phyloP scores from a whole-genome alignment of 1,139 yeast genomes.

The Suhomyces taliae region DNA sequence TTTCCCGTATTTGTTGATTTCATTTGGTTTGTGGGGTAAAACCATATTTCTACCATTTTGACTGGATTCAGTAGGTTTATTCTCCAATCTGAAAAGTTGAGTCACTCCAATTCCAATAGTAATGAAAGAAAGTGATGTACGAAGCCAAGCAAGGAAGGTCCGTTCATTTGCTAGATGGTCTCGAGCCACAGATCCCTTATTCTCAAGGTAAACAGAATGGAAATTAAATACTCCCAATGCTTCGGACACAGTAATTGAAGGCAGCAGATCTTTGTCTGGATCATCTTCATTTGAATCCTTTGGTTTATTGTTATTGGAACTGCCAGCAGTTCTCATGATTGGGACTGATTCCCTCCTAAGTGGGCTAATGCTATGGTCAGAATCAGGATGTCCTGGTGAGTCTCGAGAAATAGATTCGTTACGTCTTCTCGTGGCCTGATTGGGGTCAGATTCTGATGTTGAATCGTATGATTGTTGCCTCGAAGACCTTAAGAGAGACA shows the following conservation, averaged over 20 bases:
- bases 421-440: neutral
- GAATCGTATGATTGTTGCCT: constrained; percentile 8
- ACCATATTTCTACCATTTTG: constrained; percentile 12
- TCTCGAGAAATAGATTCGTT: neutral
- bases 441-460: neutral
- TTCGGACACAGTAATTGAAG: neutral
- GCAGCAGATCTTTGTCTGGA: neutral
- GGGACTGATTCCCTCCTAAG: neutral
- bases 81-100: constrained; percentile 39
- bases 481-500: constrained; percentile 4
- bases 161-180: constrained; percentile 75
- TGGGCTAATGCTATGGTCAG: neutral
- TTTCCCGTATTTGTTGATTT: constrained; percentile 30
- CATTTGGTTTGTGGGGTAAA: neutral
- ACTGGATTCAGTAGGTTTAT: constrained; percentile 19
- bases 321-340: neutral
- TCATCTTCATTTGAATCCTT: neutral
- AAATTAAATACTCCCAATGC: constrained; percentile 7
- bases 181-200: constrained; percentile 51
- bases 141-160: constrained; percentile 73
- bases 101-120: constrained; percentile 46
- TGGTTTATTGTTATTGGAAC: neutral
- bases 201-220: constrained; percentile 22
- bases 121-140: constrained; percentile 53
- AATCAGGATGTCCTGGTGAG: neutral